A percentile compares a stretch with the other conserved stretches of the same genome.
phyloP scores from a whole-genome alignment of 306 rosid species.

The Rubus idaeus region DNA sequence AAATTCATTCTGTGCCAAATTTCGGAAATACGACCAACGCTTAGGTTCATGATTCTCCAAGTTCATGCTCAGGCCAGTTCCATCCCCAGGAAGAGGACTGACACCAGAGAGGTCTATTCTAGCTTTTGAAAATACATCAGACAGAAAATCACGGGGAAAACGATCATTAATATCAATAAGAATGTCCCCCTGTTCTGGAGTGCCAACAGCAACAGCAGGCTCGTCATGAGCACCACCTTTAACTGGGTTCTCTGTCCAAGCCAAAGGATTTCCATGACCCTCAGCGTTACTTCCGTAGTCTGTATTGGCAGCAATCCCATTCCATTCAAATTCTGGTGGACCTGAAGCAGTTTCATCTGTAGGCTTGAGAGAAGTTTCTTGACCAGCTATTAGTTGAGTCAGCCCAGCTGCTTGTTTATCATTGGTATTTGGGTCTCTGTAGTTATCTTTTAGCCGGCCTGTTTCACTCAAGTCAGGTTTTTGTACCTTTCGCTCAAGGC shows the following conservation, averaged over 20 bases:
- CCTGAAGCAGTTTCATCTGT: conserved; percentile 33
- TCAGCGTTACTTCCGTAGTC: conserved; percentile 18
- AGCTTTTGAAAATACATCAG: conserved; percentile 58
- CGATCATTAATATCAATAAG: conserved; percentile 65
- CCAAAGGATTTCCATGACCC: conserved; percentile 23
- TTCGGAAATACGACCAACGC: conserved; percentile 81
- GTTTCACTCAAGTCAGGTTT: conserved; percentile 30
- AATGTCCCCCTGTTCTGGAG: conserved; percentile 53
- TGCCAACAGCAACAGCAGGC: conserved; percentile 36
- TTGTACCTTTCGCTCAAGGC: conserved; percentile 26
- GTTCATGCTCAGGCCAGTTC: conserved; percentile 63
- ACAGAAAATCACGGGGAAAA: conserved; percentile 57
- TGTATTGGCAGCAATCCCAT: conserved; percentile 25
- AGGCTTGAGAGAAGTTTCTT: conserved; percentile 29
- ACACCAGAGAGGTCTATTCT: conserved; percentile 36
- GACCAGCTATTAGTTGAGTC: conserved; percentile 26
- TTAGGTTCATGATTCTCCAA: conserved; percentile 75
- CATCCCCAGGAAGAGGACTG: conserved; percentile 45
- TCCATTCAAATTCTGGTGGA: conserved; percentile 38
- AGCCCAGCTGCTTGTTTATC: conserved; percentile 27
- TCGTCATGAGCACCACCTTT: conserved; percentile 29
- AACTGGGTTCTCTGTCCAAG: conserved; percentile 27
- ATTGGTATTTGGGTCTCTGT: conserved; percentile 27
- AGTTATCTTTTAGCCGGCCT: conserved; percentile 23
- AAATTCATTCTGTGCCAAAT: conserved; percentile 70